phyloP scores from a whole-genome alignment of 768 basidiomycete genomes.

The button mushroom (Agaricus bisporus) region DNA sequence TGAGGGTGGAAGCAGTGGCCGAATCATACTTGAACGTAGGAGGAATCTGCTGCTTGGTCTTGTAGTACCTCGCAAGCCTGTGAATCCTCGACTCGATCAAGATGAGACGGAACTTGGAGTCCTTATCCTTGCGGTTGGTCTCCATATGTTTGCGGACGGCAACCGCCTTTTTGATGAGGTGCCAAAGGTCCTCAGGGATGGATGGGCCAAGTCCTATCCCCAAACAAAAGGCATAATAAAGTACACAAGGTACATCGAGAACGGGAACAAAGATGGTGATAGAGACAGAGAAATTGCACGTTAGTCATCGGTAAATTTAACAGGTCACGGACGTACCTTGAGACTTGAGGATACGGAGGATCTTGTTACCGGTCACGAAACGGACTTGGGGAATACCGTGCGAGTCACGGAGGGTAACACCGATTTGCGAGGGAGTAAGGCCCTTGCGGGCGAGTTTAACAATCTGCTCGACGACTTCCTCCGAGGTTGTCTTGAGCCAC shows the following conservation, averaged over 20 bases:
- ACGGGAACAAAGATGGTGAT: constrained; percentile 12
- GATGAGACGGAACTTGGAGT: constrained; percentile 93
- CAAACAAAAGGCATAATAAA: constrained; percentile 42
- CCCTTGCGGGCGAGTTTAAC: constrained; percentile 97
- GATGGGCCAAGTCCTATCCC: constrained; percentile 89
- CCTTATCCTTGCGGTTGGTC: constrained; percentile 97
- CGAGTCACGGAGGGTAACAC: constrained; percentile 95
- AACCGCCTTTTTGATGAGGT: constrained; percentile 99
- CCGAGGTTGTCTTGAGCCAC: constrained; percentile 95
- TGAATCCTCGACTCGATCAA: constrained; percentile 99
- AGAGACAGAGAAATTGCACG: constrained; percentile 15
- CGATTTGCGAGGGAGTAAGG: constrained; percentile 95
- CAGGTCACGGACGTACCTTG: constrained; percentile 54
- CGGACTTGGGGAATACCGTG: constrained; percentile 98
- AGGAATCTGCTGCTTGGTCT: constrained; percentile 95
- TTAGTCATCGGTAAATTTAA: constrained; percentile 16
- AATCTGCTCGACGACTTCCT: constrained; percentile 95
- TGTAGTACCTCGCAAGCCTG: constrained; percentile 96
- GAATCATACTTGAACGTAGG: constrained; percentile 99
- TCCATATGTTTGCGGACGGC: constrained; percentile 98
- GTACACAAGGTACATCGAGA: constrained; percentile 13
- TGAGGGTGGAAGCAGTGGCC: constrained; percentile 86
- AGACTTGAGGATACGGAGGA: constrained; percentile 94
- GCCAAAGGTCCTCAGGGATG: constrained; percentile 99
- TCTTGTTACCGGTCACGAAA: constrained; percentile 99